These are phyloP conservation scores for Hypomyces perniciosus DNA, from an alignment of 2,329 filamentous ascomycete species.

Conservation along the genomic window DNA sequence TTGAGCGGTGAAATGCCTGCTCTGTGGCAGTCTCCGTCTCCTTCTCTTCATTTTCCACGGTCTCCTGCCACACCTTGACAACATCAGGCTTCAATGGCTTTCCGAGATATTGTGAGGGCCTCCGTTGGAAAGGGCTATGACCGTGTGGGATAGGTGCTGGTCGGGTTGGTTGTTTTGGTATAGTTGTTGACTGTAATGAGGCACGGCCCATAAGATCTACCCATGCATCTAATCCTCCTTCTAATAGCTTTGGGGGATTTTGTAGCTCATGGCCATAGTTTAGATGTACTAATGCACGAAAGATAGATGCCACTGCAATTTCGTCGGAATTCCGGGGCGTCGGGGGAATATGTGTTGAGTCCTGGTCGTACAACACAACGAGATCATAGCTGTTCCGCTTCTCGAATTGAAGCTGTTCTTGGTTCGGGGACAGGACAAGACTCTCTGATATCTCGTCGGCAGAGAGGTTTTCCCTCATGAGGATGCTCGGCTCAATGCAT, in stretches of 20 bases:
- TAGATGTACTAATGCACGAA: conserved; percentile 76
- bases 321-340: conserved; percentile 33
- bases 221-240: conserved; percentile 84
- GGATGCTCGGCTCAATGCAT: conserved; percentile 77
- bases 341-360: conserved; percentile 46
- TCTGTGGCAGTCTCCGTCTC: conserved; percentile 37
- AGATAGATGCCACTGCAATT: conserved; percentile 62
- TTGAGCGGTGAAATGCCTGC: conserved; percentile 57
- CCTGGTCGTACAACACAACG: conserved; percentile 84
- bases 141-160: not conserved
- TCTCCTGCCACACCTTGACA: conserved; percentile 72
- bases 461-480: conserved; percentile 61
- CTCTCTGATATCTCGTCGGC: conserved; percentile 59
- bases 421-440: conserved; percentile 62
- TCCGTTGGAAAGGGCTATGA: conserved; percentile 7
- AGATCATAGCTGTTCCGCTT: conserved; percentile 72
- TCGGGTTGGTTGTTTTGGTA: conserved; percentile 6
- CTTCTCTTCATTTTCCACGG: conserved; percentile 56
- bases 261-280: conserved; percentile 73
- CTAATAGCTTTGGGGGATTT: conserved; percentile 67
- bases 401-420: conserved; percentile 71
- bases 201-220: conserved; percentile 69
- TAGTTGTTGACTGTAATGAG: conserved; percentile 44
- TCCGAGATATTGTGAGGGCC: conserved; percentile 39
- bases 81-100: conserved; percentile 76